Evolutionary conservation across 352 stramenopile species (phyloP).

Genomic region (Elongisporangium senticosum): DNA sequence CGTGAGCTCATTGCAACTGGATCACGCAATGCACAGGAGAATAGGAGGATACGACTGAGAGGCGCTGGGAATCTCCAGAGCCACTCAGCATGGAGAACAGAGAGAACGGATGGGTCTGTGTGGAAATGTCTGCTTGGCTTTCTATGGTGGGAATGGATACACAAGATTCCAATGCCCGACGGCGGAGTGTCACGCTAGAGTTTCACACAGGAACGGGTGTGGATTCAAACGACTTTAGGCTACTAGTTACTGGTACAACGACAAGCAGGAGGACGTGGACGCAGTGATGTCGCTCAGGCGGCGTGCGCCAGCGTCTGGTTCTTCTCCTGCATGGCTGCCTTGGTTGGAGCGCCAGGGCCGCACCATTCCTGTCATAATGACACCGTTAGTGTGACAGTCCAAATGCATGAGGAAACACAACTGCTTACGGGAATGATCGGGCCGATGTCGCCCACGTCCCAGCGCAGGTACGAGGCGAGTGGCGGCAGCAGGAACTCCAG

Average conservation of each 20-base stretch:
- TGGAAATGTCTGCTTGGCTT: not conserved
- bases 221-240: not conserved
- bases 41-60: not conserved
- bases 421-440: conserved; percentile 1
- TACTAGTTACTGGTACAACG: not conserved
- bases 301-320: not conserved
- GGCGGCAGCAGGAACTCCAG: conserved; percentile 3
- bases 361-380: conserved; percentile 7
- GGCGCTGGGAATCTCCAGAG: no score
- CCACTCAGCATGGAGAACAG: not conserved
- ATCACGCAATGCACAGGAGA: no score
- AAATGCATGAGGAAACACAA: no score
- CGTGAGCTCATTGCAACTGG: no score
- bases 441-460: conserved; percentile 3
- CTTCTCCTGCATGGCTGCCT: not conserved
- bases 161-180: not conserved
- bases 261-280: not conserved
- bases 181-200: not conserved
- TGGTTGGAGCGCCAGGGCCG: conserved; percentile 1
- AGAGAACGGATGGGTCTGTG: not conserved
- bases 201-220: not conserved
- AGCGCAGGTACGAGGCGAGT: not conserved
- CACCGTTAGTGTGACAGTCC: no score
- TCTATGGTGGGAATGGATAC: not conserved
- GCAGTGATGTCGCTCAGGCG: not conserved